A percentile compares a stretch with the other conserved stretches of the same genome.
Evolutionary conservation across 192 early-diverging fungal genomes (phyloP).

Genomic region (Phycomyces nitens): DNA sequence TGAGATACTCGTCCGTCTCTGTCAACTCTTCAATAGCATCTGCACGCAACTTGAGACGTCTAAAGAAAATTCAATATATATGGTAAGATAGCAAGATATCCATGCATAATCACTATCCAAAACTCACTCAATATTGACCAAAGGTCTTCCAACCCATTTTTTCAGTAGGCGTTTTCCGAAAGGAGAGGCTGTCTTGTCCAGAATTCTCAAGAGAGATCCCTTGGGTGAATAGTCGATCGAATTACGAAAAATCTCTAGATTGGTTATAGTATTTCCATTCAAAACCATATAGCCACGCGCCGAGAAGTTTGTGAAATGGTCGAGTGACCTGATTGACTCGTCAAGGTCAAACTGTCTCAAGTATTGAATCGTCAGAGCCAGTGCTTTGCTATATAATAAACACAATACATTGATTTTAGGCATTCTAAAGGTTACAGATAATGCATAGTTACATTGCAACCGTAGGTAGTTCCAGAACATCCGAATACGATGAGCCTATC

Average conservation of each 20-base stretch:
- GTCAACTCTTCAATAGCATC: slow-evolving; percentile 62
- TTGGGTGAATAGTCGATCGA: slow-evolving; percentile 38
- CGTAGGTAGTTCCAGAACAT: slow-evolving; percentile 25
- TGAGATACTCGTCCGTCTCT: slow-evolving; percentile 24
- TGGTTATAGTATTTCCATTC: slow-evolving; percentile 60
- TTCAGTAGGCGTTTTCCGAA: slow-evolving; percentile 64
- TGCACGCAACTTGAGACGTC: slow-evolving; percentile 49
- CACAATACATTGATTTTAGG: neutral
- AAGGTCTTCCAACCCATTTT: slow-evolving; percentile 67
- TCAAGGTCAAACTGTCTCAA: slow-evolving; percentile 61
- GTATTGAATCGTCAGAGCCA: slow-evolving; percentile 58
- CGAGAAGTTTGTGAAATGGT: slow-evolving; percentile 58
- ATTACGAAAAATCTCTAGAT: slow-evolving; percentile 64
- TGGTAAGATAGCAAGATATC: neutral
- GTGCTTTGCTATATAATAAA: slow-evolving; percentile 20
- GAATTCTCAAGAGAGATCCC: slow-evolving; percentile 52
- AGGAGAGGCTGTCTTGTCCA: slow-evolving; percentile 65
- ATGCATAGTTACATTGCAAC: slow-evolving; percentile 19
- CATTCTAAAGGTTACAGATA: neutral
- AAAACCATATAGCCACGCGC: slow-evolving; percentile 60
- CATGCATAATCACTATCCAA: neutral
- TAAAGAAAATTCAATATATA: slow-evolving; percentile 1
- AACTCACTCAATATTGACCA: slow-evolving; percentile 50
- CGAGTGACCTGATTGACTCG: slow-evolving; percentile 50
- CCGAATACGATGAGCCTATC: slow-evolving; percentile 17